Base-by-base conservation (phyloP, 2,329 filamentous ascomycete species). In the Cordyceps cateniannulata region DNA sequence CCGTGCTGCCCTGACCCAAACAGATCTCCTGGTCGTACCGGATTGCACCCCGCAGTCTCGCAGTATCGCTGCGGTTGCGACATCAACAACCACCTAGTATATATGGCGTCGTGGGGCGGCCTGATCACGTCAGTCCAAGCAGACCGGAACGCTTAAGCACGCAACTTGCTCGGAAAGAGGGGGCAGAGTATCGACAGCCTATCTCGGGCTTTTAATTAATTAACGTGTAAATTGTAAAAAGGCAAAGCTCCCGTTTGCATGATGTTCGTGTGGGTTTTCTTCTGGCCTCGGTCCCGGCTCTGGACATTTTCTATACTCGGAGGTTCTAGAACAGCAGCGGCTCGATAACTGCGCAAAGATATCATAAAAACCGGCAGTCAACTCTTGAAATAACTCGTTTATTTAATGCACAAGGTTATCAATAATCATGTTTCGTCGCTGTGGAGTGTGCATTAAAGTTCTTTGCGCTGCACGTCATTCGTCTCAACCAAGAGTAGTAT, bases 21-120 rank as follows among this genome's bases (percentile, higher is more conserved):
- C 2, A 40, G 9, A 49, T 29, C 10, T 38, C 44, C 25, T n/a
- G 42, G 2, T 38, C 24, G 32, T 1, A 20, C 16, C 12, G 20
- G 25, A 24, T 18, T 14, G 32, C 12, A 40, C 54, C 44, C 29
- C 29, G 29, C 27, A 35, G 9, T 25, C 27, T 24, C 18, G 54
- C 54, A 48, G 42, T 42, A 20, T n/a, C 18, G 35, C 24, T 44
- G 35, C 27, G 32, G 29, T 48, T 56, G 53, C 54, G 44, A 48
- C 44, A 48, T 56, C 29, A n/a, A 45, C n/a, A 9, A 22, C 16
- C 32, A 54, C 18, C 14, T 53, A 29, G 22, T 27, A 42, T 35
- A 27, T 54, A 60, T 60, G 58, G 58, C 58, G 58, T 60, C 58
- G 58, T 60, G 58, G 58, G 42, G 58, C 58, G 29, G 50, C 38